A percentile compares a stretch with the other conserved stretches of the same genome.
Evolutionary conservation across 2,329 filamentous ascomycete genomes (phyloP).

Genomic region (Albophoma yamanashiensis): DNA sequence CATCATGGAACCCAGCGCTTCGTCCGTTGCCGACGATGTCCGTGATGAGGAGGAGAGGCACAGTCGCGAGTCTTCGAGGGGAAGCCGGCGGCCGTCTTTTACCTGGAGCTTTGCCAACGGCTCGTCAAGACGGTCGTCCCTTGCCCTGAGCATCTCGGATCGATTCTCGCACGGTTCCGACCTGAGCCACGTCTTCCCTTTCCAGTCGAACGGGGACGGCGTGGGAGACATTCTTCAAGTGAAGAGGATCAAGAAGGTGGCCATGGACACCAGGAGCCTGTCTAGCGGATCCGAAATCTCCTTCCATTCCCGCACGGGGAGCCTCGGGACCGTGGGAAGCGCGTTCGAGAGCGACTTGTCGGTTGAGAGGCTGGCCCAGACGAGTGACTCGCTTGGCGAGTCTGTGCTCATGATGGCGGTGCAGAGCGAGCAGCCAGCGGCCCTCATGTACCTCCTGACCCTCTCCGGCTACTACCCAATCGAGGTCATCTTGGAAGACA

Average conservation of each 20-base stretch:
- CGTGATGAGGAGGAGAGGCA: slow-evolving; percentile 32
- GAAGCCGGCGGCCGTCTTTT: slow-evolving; percentile 33
- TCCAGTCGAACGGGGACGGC: slow-evolving; percentile 48
- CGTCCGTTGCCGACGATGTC: slow-evolving; percentile 33
- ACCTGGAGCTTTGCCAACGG: slow-evolving; percentile 37
- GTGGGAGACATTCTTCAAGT: slow-evolving; percentile 22
- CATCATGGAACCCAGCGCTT: slow-evolving; percentile 64
- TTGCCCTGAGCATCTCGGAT: slow-evolving; percentile 31
- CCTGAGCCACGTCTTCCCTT: slow-evolving; percentile 84
- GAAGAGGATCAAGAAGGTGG: slow-evolving; percentile 65
- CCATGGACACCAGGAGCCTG: slow-evolving; percentile 81
- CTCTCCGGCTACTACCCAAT: slow-evolving; percentile 66
- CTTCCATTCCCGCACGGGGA: slow-evolving; percentile 68
- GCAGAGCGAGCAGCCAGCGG: slow-evolving; percentile 58
- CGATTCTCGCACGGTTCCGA: slow-evolving; percentile 45
- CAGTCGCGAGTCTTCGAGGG: slow-evolving; percentile 33
- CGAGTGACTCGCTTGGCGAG: slow-evolving; percentile 61
- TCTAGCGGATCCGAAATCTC: slow-evolving; percentile 81
- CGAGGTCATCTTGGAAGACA: slow-evolving; percentile 64
- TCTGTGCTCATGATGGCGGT: slow-evolving; percentile 84
- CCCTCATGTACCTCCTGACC: slow-evolving; percentile 70
- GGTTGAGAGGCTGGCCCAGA: slow-evolving; percentile 65
- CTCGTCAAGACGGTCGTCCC: slow-evolving; percentile 31
- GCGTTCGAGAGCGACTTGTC: slow-evolving; percentile 79
- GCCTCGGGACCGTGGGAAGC: slow-evolving; percentile 62